Evolutionary conservation across 2,329 filamentous ascomycete species (phyloP).

Genomic region (Simplicillium sp.): DNA sequence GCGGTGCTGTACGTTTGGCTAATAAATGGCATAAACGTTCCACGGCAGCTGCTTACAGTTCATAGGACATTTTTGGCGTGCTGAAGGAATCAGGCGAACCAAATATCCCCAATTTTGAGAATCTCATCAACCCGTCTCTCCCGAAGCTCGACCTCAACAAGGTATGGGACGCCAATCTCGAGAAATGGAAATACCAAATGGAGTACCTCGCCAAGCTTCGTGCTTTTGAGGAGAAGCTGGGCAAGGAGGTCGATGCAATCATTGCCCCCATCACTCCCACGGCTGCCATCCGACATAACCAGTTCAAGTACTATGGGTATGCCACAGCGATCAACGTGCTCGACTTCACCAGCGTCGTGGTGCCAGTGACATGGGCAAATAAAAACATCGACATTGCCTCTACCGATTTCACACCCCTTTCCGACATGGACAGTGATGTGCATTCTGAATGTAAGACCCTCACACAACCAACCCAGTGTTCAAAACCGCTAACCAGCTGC

Average conservation of each 20-base stretch:
- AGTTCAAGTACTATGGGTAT: conserved; percentile 28
- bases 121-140: conserved; percentile 10
- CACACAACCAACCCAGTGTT: too few relatives aligned
- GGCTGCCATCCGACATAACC: conserved; percentile 25
- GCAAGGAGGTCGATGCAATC: conserved; percentile 22
- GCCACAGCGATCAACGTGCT: conserved; percentile 24
- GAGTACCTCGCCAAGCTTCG: conserved; percentile 19
- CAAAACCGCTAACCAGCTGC: not conserved
- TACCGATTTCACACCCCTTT: conserved; percentile 9
- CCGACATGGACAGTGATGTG: conserved; percentile 11
- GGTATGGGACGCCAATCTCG: conserved; percentile 15
- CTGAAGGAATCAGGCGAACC: conserved; percentile 24
- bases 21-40: not conserved
- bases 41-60: not conserved
- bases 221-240: conserved; percentile 9
- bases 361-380: conserved; percentile 33
- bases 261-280: conserved; percentile 30
- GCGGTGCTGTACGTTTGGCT: conserved; percentile 13
- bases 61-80: conserved; percentile 16
- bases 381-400: conserved; percentile 21
- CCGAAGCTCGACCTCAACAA: conserved; percentile 16
- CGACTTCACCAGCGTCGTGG: conserved; percentile 29
- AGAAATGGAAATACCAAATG: conserved; percentile 22
- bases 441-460: conserved; percentile 15
- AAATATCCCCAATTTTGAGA: conserved; percentile 20